Base-by-base conservation (phyloP, 345 rosid genomes). In the Linum lewisii region DNA sequence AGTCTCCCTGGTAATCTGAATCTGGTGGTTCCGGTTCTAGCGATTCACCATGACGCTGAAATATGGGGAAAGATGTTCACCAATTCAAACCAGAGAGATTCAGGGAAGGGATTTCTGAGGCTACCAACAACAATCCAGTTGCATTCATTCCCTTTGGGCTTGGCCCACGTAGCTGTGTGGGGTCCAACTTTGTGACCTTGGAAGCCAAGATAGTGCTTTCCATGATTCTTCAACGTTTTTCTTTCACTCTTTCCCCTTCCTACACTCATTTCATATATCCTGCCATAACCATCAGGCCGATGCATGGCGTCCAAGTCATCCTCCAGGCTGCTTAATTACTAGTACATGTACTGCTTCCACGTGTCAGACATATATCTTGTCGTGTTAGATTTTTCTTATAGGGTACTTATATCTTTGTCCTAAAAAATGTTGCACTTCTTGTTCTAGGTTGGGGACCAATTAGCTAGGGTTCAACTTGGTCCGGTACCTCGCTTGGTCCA, bases 31-130 rank as follows among this genome's bases (percentile, higher is more conserved):
- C 19, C 55, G 4, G 19, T 15, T 51, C 6, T 51, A 8, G 55
- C 55, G 2, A 20, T 51, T 51, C 55, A 51, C 22, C 55, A 51
- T 20, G 22, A 51, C 8, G 1, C 1, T 6, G 21, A 4, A 15
- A 16, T 19, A 15, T 51, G 55, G 55, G 55, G 13, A 22, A 51
- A 4, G 55, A 51, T 51, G 19, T 23, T 3, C 21, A 51, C 0
- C 20, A 18, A 18, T 51, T 51, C 22, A 51, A 51, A 51, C 55
- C 55, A 51, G 55, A 51, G 7, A 51, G 55, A 51, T 51, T 51
- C 19, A 8, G 9, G 23, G 55, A 20, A 15, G 55, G 55, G 23
- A 23, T 51, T 51, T 20, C 55, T 15, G 23, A 51, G 3, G 55
- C 21, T 8, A 20, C 55, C 20, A 51, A 51, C 55, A 4, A 19